Evolutionary conservation across 345 rosid genomes (phyloP).

Genomic region (Diplotaxis tenuifolia): DNA sequence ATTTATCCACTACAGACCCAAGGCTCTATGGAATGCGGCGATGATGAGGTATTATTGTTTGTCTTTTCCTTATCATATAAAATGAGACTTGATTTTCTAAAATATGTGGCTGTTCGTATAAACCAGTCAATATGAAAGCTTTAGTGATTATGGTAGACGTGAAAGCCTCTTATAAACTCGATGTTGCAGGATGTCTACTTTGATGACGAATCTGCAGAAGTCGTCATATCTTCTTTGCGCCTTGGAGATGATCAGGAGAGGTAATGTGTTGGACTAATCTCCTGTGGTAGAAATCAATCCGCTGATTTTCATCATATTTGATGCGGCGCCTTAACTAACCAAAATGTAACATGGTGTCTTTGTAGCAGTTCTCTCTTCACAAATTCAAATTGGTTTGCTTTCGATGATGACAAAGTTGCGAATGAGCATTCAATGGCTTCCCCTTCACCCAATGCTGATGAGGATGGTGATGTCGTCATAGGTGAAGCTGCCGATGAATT

Average conservation of each 20-base stretch:
- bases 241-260: slow-evolving; percentile 92
- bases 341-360: slow-evolving; percentile 19
- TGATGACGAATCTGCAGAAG: slow-evolving; percentile 98
- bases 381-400: slow-evolving; percentile 92
- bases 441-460: slow-evolving; percentile 59
- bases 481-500: slow-evolving; percentile 49
- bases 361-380: slow-evolving; percentile 80
- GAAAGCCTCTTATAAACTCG: slow-evolving; percentile 50
- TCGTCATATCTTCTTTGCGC: slow-evolving; percentile 90
- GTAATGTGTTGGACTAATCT: slow-evolving; percentile 35
- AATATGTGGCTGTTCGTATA: background rate
- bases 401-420: slow-evolving; percentile 65
- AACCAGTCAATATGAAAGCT: slow-evolving; percentile 19
- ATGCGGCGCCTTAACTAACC: background rate
- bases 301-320: background rate
- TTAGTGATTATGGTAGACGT: slow-evolving; percentile 11
- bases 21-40: slow-evolving; percentile 68
- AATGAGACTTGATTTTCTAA: slow-evolving; percentile 1
- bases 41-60: slow-evolving; percentile 72
- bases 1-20: slow-evolving; percentile 54
- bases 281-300: slow-evolving; percentile 1
- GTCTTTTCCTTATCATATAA: background rate
- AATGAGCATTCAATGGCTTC: slow-evolving; percentile 58
- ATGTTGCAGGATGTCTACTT: slow-evolving; percentile 86
- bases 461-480: slow-evolving; percentile 42